Conservation (phyloP, 192 early-diverging fungal genomes). For the Gamsiella multidivaricata region DNA sequence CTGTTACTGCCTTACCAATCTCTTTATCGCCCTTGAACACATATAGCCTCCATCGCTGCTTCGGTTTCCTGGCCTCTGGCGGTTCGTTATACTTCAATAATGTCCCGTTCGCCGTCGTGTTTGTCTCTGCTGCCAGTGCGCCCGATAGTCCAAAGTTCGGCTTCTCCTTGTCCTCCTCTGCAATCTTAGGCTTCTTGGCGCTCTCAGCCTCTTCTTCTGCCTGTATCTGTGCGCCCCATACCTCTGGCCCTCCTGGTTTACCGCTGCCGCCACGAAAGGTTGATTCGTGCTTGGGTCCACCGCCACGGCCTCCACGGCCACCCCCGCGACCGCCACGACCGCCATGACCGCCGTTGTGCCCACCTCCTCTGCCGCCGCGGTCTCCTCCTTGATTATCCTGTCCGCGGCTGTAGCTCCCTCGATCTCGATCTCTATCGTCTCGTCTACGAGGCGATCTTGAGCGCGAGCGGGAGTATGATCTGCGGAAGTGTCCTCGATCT, state of each 20-base stretch:
- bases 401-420: background rate
- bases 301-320: conserved; percentile 19
- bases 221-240: conserved; percentile 53
- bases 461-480: conserved; percentile 17
- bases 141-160: conserved; percentile 92
- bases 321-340: conserved; percentile 13
- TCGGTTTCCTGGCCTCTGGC: conserved; percentile 85
- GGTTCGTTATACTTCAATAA: conserved; percentile 94
- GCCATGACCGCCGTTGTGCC: background rate
- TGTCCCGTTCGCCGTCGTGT: conserved; percentile 84
- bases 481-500: conserved; percentile 5
- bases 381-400: conserved; percentile 3
- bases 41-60: conserved; percentile 83
- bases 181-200: conserved; percentile 46
- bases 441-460: conserved; percentile 22
- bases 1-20: conserved; percentile 69
- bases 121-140: conserved; percentile 87
- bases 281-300: conserved; percentile 42
- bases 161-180: conserved; percentile 66
- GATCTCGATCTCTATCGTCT: background rate
- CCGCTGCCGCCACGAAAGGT: conserved; percentile 27
- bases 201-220: conserved; percentile 43
- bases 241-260: conserved; percentile 31
- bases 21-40: conserved; percentile 94
- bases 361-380: background rate